A percentile compares a stretch with the other conserved stretches of the same genome.
phyloP scores from a whole-genome alignment of 768 basidiomycete species.

The Ephemerocybe angulata region DNA sequence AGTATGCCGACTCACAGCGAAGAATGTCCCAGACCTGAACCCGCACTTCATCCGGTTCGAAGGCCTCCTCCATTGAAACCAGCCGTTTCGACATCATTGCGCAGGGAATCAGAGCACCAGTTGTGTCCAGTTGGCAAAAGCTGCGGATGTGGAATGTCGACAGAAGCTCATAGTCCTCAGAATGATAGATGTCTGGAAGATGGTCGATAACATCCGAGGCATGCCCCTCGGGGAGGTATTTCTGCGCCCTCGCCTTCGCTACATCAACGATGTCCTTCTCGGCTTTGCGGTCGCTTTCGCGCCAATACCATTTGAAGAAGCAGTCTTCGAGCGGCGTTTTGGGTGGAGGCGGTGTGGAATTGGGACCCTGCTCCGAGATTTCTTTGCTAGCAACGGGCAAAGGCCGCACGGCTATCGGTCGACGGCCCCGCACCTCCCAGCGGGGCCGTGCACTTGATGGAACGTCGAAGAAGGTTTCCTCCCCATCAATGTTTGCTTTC shows the following conservation, averaged over 20 bases:
- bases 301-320: slow-evolving; percentile 12
- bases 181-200: not conserved
- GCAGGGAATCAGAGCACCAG: not conserved
- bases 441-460: not conserved
- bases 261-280: slow-evolving; percentile 1
- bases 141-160: slow-evolving; percentile 4
- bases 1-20: not conserved
- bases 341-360: no score
- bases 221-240: not conserved
- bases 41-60: not conserved
- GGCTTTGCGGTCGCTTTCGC: not conserved
- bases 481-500: not conserved
- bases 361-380: no score
- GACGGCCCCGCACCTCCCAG: not conserved
- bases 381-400: not conserved
- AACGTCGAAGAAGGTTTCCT: not conserved
- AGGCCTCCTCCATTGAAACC: not conserved
- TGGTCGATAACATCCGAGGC: slow-evolving; percentile 6
- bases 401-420: not conserved
- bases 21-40: not conserved
- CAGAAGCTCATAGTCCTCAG: not conserved
- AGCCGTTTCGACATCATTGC: not conserved
- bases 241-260: not conserved
- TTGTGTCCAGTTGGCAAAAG: slow-evolving; percentile 1
- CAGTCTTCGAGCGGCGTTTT: not conserved